A percentile compares a stretch with the other conserved stretches of the same genome.
Conservation (phyloP, 2,329 filamentous ascomycete species). For the Corniculantispora saksenae region DNA sequence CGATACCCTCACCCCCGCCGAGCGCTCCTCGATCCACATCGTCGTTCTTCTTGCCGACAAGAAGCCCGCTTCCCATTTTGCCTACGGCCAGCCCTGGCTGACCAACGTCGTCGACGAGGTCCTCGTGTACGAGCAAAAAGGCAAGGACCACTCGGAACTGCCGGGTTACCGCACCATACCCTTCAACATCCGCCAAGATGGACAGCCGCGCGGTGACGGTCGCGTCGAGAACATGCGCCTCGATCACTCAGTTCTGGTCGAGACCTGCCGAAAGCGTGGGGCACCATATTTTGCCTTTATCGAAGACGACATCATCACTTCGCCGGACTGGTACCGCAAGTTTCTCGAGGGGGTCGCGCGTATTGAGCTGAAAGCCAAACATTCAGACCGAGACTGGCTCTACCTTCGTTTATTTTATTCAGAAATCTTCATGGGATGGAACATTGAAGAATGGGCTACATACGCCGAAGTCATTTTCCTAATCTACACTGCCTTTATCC, state of each 20-base stretch:
- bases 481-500: conserved; percentile 28
- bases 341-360: conserved; percentile 30
- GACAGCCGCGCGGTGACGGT: conserved; percentile 27
- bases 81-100: conserved; percentile 35
- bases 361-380: conserved; percentile 28
- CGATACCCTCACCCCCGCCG: conserved; percentile 32
- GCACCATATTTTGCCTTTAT: conserved; percentile 38
- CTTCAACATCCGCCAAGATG: conserved; percentile 27
- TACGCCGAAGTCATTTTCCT: conserved; percentile 31
- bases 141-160: conserved; percentile 18
- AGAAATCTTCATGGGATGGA: conserved; percentile 41
- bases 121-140: conserved; percentile 30
- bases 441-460: conserved; percentile 35
- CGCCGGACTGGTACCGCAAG: conserved; percentile 35
- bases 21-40: conserved; percentile 35
- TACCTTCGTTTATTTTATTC: conserved; percentile 42
- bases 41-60: conserved; percentile 38
- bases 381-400: conserved; percentile 32
- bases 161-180: conserved; percentile 24
- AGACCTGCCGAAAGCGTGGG: conserved; percentile 31
- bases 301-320: conserved; percentile 40
- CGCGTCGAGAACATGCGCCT: conserved; percentile 36
- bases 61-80: conserved; percentile 32
- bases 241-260: conserved; percentile 36
- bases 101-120: conserved; percentile 35